Conservation (phyloP, 192 early-diverging fungal genomes). For the Piromyces finnis region DNA sequence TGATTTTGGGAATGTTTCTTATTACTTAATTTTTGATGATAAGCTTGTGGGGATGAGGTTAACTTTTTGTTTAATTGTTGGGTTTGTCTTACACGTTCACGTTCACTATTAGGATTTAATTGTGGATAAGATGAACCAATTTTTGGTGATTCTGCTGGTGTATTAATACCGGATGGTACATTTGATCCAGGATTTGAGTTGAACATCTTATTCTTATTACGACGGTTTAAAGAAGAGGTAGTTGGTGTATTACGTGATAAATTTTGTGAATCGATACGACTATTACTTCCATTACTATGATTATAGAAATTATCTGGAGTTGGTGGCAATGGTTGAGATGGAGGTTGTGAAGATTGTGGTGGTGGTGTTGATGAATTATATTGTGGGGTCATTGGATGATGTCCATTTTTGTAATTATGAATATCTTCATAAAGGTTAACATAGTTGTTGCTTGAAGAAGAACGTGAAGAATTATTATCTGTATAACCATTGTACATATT, state of each 20-base stretch:
- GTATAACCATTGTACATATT: background rate
- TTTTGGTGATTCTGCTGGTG: background rate
- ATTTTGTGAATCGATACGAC: background rate
- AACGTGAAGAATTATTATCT: background rate
- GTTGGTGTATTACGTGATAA: background rate
- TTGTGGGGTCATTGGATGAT: background rate
- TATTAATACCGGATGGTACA: background rate
- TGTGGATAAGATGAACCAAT: background rate
- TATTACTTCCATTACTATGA: background rate
- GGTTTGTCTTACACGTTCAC: background rate
- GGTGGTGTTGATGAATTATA: background rate
- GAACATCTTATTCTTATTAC: background rate
- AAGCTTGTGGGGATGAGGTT: background rate
- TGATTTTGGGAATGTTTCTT: background rate
- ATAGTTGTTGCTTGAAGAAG: background rate
- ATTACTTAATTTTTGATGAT: background rate
- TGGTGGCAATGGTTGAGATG: background rate
- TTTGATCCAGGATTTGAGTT: background rate
- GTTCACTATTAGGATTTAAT: background rate
- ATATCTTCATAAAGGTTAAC: background rate
- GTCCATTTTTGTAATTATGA: background rate
- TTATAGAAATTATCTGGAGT: background rate
- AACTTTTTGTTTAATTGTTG: background rate
- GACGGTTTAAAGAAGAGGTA: background rate
- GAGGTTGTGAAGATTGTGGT: background rate